Percentiles rank a stretch among this genome's conserved stretches.
Conservation (phyloP, 2,329 filamentous ascomycete genomes). For the Juglanconis oblonga region DNA sequence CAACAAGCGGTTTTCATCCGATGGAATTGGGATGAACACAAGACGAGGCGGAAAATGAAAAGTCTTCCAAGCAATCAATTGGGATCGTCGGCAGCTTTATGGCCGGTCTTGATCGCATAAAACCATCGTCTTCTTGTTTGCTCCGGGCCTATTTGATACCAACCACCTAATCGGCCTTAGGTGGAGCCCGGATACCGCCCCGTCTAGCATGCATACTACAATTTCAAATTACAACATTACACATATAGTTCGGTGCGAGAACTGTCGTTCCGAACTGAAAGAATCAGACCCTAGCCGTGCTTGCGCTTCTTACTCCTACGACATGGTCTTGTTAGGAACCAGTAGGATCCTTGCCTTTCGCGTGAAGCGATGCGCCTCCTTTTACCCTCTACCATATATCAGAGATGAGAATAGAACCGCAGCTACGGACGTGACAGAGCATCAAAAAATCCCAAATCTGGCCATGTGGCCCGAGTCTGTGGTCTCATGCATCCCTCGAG, state of each 20-base stretch:
- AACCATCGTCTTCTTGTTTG: slow-evolving; percentile 2
- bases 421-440: no score
- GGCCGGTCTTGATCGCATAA: background rate
- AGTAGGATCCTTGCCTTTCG: no score
- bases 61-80: slow-evolving; percentile 3
- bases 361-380: no score
- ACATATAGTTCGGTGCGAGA: no score
- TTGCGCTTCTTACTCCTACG: no score
- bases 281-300: no score
- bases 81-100: background rate
- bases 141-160: slow-evolving; percentile 2
- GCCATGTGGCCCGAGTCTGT: background rate
- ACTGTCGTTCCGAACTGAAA: no score
- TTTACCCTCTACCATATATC: no score
- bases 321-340: no score
- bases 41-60: slow-evolving; percentile 2
- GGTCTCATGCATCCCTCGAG: no score
- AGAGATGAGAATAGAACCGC: no score
- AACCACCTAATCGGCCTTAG: background rate
- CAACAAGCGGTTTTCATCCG: background rate
- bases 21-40: background rate
- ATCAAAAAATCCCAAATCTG: no score
- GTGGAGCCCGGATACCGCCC: background rate
- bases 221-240: background rate
- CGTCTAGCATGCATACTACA: background rate